Evolutionary conservation across 1,139 yeast genomes (phyloP).

Genomic region (Suhomyces maxii): DNA sequence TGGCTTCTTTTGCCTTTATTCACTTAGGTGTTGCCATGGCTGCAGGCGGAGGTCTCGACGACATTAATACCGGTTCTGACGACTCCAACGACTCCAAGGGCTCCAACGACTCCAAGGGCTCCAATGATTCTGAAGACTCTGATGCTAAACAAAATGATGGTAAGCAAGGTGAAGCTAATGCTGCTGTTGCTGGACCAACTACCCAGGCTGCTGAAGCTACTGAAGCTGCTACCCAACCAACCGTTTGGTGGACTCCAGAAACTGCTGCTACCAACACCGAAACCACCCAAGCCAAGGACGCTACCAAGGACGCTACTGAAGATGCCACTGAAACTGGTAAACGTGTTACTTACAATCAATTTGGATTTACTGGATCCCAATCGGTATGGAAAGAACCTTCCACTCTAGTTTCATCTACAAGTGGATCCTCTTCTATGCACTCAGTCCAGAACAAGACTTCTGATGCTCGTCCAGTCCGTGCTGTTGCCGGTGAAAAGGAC

Average conservation of each 20-base stretch:
- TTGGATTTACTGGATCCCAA: slow-evolving; percentile 47
- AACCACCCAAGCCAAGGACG: slow-evolving; percentile 11
- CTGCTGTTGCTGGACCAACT: slow-evolving; percentile 23
- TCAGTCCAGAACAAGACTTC: slow-evolving; percentile 17
- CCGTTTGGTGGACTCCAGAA: slow-evolving; percentile 11
- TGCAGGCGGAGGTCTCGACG: slow-evolving; percentile 13
- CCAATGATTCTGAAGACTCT: slow-evolving; percentile 11
- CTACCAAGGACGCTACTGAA: slow-evolving; percentile 7
- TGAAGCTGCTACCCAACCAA: slow-evolving; percentile 7
- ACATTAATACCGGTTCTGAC: slow-evolving; percentile 6
- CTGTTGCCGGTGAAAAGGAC: slow-evolving; percentile 15
- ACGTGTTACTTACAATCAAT: slow-evolving; percentile 35
- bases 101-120: slow-evolving; percentile 20
- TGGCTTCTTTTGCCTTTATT: slow-evolving; percentile 15
- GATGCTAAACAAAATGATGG: slow-evolving; percentile 17
- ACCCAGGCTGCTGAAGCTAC: slow-evolving; percentile 12
- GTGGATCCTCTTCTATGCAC: slow-evolving; percentile 13
- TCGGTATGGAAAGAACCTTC: slow-evolving; percentile 32
- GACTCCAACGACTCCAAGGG: slow-evolving; percentile 20
- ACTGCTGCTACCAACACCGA: slow-evolving; percentile 19
- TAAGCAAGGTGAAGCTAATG: slow-evolving; percentile 19
- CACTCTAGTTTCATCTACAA: slow-evolving; percentile 11
- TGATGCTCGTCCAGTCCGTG: slow-evolving; percentile 11
- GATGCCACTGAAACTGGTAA: slow-evolving; percentile 7
- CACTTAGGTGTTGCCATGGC: slow-evolving; percentile 15